These are phyloP conservation scores for Syzygium syzygioides DNA, from an alignment of 441 rosid genomes.

Conservation along the genomic window DNA sequence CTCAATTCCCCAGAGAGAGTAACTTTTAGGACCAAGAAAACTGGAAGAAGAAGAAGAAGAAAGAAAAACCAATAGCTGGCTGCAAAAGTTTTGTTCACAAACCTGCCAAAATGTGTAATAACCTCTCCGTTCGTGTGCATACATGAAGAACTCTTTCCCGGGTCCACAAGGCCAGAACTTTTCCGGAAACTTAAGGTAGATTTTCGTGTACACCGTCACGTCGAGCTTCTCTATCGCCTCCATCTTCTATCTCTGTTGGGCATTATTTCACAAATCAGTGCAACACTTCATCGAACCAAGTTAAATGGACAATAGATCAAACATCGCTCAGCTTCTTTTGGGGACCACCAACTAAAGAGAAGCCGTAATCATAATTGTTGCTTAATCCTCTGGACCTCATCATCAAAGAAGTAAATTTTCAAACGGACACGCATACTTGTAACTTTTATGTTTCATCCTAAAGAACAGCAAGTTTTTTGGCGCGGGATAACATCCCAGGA, in stretches of 20 bases:
- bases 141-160: slow-evolving; percentile 90
- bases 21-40: not conserved
- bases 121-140: slow-evolving; percentile 95
- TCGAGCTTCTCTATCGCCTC: slow-evolving; percentile 87
- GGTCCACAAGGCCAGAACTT: slow-evolving; percentile 91
- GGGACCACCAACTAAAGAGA: not conserved
- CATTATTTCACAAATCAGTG: slow-evolving; percentile 2
- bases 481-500: not conserved
- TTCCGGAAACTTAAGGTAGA: slow-evolving; percentile 82
- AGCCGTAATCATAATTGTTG: not conserved
- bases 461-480: not conserved
- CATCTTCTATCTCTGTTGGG: slow-evolving; percentile 84
- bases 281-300: not conserved
- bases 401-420: not conserved
- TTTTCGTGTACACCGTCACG: slow-evolving; percentile 95
- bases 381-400: not conserved
- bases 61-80: slow-evolving; percentile 8
- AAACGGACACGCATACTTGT: not conserved
- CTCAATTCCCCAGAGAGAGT: not conserved
- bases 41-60: not conserved
- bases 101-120: slow-evolving; percentile 99
- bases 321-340: not conserved
- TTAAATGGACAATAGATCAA: not conserved
- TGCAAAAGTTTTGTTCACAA: slow-evolving; percentile 7
- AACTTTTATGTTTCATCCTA: not conserved